These are phyloP conservation scores for Hymenochaete sp. DNA, from an alignment of 1,284 basidiomycete genomes.

Conservation along the genomic window DNA sequence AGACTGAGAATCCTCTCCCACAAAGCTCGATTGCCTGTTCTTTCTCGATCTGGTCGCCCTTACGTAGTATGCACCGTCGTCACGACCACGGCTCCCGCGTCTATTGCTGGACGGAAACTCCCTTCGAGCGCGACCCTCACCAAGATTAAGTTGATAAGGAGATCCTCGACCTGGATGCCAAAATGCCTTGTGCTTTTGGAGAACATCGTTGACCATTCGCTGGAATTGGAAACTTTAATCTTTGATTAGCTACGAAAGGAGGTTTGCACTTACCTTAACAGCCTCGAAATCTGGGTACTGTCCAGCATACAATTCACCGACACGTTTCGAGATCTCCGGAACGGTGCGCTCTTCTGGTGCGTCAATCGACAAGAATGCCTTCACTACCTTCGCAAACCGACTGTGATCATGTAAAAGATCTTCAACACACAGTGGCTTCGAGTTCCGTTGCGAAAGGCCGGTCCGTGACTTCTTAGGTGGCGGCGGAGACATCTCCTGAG, in stretches of 20 bases:
- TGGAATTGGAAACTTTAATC: constrained; percentile 2
- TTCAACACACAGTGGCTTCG: constrained; percentile 16
- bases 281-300: constrained; percentile 17
- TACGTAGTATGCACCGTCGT: constrained; percentile 4
- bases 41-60: too few species aligned
- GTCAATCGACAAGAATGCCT: constrained; percentile 16
- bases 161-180: constrained; percentile 17
- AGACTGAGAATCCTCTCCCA: too few species aligned
- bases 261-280: constrained; percentile 11
- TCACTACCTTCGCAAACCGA: constrained; percentile 18
- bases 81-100: constrained; percentile 3
- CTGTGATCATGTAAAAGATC: constrained; percentile 17
- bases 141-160: constrained; percentile 15
- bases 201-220: constrained; percentile 18
- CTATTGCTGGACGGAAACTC: constrained; percentile 17
- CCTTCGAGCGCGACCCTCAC: constrained; percentile 14
- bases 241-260: background rate
- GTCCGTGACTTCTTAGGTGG: constrained; percentile 5
- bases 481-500: background rate
- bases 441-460: constrained; percentile 12
- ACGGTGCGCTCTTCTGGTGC: constrained; percentile 14
- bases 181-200: constrained; percentile 18
- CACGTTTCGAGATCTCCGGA: constrained; percentile 16
- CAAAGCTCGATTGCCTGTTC: constrained; percentile 6
- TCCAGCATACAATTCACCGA: constrained; percentile 13